Percentiles rank a stretch among this genome's conserved stretches.
Evolutionary conservation across 202 grass and related monocot species (phyloP).

Genomic region (Schoenoplectus triqueter): DNA sequence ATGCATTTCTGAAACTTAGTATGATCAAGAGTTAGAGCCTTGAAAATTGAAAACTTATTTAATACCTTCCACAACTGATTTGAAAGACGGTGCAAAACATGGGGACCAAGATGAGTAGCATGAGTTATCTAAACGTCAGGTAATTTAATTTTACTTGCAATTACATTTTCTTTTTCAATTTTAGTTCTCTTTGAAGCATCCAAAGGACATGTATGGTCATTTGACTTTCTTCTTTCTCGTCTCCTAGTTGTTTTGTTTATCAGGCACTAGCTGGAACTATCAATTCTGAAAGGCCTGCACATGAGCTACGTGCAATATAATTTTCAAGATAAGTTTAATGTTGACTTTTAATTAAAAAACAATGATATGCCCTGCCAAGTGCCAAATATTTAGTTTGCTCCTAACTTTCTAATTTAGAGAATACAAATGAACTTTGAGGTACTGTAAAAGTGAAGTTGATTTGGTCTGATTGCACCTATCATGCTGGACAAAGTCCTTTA

Average conservation of each 20-base stretch:
- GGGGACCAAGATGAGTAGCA: not conserved
- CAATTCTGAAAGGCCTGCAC: constrained; percentile 1
- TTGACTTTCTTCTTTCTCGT: constrained; percentile 10
- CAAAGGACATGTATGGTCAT: constrained; percentile 3
- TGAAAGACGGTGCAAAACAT: not conserved
- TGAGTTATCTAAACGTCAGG: not conserved
- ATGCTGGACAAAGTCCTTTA: constrained; percentile 13
- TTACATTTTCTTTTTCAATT: constrained; percentile 14
- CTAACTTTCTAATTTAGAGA: not conserved
- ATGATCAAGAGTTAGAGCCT: constrained; percentile 12
- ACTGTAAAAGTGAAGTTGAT: constrained; percentile 18
- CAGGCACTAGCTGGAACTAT: not conserved
- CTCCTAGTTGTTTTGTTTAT: constrained; percentile 20
- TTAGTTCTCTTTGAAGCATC: constrained; percentile 16
- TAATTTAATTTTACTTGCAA: not conserved
- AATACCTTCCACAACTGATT: not conserved
- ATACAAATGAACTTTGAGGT: not conserved
- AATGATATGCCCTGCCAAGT: not conserved
- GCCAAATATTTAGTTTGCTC: not conserved
- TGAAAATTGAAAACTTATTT: not conserved
- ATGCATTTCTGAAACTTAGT: constrained; percentile 22
- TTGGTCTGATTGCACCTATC: not conserved
- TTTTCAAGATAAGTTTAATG: not conserved
- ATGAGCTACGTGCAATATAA: constrained; percentile 24
- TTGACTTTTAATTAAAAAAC: not conserved